Evolutionary conservation across 2,329 filamentous ascomycete species (phyloP).

Genomic region (Aspergillus pseudotamarii): DNA sequence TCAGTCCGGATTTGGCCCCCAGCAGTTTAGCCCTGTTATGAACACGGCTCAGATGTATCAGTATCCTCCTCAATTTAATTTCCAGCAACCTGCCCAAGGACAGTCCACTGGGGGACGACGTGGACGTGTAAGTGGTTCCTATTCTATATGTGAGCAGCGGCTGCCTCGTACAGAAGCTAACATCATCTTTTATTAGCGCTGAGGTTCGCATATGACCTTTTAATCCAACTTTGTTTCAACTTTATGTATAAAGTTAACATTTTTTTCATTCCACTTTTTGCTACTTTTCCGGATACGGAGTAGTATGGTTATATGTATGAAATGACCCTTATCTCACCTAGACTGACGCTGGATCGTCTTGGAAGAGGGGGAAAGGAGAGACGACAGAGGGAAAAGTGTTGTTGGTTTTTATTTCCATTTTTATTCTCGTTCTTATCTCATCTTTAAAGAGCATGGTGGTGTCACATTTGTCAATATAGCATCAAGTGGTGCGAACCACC

Average conservation of each 20-base stretch:
- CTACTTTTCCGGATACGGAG: conserved; percentile 30
- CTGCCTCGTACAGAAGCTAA: conserved; percentile 17
- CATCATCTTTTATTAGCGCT: conserved; percentile 29
- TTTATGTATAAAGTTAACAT: conserved; percentile 41
- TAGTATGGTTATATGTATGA: conserved; percentile 37
- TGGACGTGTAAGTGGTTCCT: conserved; percentile 53
- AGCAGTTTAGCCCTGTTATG: conserved; percentile 50
- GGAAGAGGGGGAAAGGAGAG: conserved; percentile 32
- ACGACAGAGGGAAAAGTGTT: conserved; percentile 29
- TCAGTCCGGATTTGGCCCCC: conserved; percentile 49
- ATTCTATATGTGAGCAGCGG: conserved; percentile 5
- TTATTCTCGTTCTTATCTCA: conserved; percentile 8
- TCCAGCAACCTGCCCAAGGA: conserved; percentile 47
- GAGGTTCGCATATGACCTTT: conserved; percentile 31
- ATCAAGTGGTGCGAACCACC: conserved; percentile 12
- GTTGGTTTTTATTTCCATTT: conserved; percentile 13
- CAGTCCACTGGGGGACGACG: conserved; percentile 54
- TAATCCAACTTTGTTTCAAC: conserved; percentile 33
- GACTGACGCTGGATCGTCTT: conserved; percentile 46
- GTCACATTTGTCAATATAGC: conserved; percentile 18
- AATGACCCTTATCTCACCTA: conserved; percentile 34
- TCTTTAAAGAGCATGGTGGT: conserved; percentile 21
- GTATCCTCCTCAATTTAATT: conserved; percentile 56
- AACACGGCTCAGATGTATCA: conserved; percentile 52
- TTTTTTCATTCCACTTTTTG: conserved; percentile 11